phyloP scores from a whole-genome alignment of 345 rosid genomes.

The Physaria fendleri region DNA sequence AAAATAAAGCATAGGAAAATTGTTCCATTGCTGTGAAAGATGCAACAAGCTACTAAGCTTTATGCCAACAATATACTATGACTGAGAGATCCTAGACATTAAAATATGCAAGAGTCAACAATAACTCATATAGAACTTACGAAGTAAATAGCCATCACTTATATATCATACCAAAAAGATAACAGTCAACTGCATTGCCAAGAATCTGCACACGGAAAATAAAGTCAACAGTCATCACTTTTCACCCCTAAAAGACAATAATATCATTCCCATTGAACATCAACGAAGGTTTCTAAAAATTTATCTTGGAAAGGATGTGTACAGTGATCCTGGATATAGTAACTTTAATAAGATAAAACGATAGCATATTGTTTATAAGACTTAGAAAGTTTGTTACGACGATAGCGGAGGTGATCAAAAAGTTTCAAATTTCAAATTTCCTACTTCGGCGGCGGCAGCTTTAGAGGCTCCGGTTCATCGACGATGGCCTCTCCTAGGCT shows the following conservation, averaged over 20 bases:
- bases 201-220: conserved; percentile 46
- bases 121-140: not conserved
- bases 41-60: not conserved
- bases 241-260: not conserved
- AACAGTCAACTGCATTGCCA: conserved; percentile 88
- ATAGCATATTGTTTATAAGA: no score
- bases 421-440: no score
- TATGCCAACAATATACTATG: not conserved
- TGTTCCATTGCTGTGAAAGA: conserved; percentile 2
- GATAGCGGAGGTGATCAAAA: no score
- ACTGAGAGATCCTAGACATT: not conserved
- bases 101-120: conserved; percentile 6
- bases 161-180: conserved; percentile 84
- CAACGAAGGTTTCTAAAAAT: not conserved
- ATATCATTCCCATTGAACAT: not conserved
- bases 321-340: not conserved
- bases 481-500: no score
- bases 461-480: no score
- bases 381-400: no score
- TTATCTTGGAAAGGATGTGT: not conserved
- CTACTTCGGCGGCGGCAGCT: no score
- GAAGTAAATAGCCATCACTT: conserved; percentile 39
- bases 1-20: not conserved
- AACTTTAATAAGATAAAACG: no score
- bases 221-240: not conserved